A percentile compares a stretch with the other conserved stretches of the same genome.
phyloP scores from a whole-genome alignment of 2,329 filamentous ascomycete species.

The Xylariaceae sp. region DNA sequence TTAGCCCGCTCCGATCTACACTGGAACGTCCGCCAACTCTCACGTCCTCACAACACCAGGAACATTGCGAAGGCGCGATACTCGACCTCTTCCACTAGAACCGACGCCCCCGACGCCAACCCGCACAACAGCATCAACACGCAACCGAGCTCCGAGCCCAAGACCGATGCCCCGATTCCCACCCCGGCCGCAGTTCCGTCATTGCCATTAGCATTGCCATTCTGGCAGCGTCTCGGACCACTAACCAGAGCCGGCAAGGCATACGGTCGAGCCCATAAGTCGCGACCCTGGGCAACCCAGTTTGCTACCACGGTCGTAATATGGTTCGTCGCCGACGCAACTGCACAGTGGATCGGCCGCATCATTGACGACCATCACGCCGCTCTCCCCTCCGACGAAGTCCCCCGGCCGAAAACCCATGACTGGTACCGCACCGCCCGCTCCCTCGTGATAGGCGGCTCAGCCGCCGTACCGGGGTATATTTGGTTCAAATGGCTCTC shows the following conservation, averaged over 20 bases:
- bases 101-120: not conserved
- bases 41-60: slow-evolving; percentile 10
- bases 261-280: slow-evolving; percentile 70
- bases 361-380: slow-evolving; percentile 20
- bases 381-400: slow-evolving; percentile 36
- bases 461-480: slow-evolving; percentile 74
- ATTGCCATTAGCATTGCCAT: slow-evolving; percentile 30
- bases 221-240: slow-evolving; percentile 59
- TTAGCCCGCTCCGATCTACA: slow-evolving; percentile 20
- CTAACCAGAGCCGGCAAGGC: slow-evolving; percentile 51
- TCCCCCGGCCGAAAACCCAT: slow-evolving; percentile 44
- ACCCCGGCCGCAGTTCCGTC: slow-evolving; percentile 35
- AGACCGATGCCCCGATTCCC: slow-evolving; percentile 38
- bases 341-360: slow-evolving; percentile 64
- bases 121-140: not conserved
- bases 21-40: not conserved
- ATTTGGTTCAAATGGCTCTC: slow-evolving; percentile 83
- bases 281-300: slow-evolving; percentile 77
- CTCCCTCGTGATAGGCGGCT: slow-evolving; percentile 70
- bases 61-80: slow-evolving; percentile 20
- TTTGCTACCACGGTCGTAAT: slow-evolving; percentile 72
- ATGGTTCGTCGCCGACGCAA: slow-evolving; percentile 74
- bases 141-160: not conserved
- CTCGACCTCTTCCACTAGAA: slow-evolving; percentile 11
- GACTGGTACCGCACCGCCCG: slow-evolving; percentile 67